phyloP scores from a whole-genome alignment of 768 basidiomycete species.

The Hypholoma fasciculare region DNA sequence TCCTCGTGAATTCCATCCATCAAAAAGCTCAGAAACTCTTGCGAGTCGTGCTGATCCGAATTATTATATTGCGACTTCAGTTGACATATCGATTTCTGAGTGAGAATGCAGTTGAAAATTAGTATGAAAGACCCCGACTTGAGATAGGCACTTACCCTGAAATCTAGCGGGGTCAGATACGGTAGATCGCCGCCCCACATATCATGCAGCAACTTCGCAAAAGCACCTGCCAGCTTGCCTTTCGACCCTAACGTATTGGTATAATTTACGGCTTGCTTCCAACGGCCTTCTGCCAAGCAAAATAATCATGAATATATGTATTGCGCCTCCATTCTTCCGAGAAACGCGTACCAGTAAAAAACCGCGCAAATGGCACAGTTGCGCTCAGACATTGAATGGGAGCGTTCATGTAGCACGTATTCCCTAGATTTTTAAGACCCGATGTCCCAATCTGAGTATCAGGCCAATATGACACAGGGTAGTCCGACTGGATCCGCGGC shows the following conservation, averaged over 20 bases:
- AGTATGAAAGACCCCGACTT: neutral
- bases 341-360: slow-evolving; percentile 74
- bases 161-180: slow-evolving; percentile 78
- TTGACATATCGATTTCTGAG: slow-evolving; percentile 44
- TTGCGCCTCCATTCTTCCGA: neutral
- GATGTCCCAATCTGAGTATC: slow-evolving; percentile 78
- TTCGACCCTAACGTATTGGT: slow-evolving; percentile 86
- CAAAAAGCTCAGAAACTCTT: slow-evolving; percentile 94
- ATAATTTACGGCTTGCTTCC: slow-evolving; percentile 83
- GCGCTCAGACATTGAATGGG: slow-evolving; percentile 96
- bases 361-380: slow-evolving; percentile 89
- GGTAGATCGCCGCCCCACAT: slow-evolving; percentile 88
- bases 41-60: slow-evolving; percentile 93
- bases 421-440: slow-evolving; percentile 92
- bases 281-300: slow-evolving; percentile 62
- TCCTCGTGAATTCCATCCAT: slow-evolving; percentile 92
- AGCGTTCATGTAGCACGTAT: slow-evolving; percentile 99
- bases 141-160: slow-evolving; percentile 59
- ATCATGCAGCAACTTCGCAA: slow-evolving; percentile 79
- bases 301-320: slow-evolving; percentile 9
- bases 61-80: slow-evolving; percentile 76
- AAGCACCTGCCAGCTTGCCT: slow-evolving; percentile 78
- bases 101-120: neutral
- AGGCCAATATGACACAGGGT: slow-evolving; percentile 82
- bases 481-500: slow-evolving; percentile 72